Percentiles rank a stretch among this genome's conserved stretches.
Evolutionary conservation across 139 green algal genomes (phyloP).

Genomic region (Prasinococcaceae sp.): DNA sequence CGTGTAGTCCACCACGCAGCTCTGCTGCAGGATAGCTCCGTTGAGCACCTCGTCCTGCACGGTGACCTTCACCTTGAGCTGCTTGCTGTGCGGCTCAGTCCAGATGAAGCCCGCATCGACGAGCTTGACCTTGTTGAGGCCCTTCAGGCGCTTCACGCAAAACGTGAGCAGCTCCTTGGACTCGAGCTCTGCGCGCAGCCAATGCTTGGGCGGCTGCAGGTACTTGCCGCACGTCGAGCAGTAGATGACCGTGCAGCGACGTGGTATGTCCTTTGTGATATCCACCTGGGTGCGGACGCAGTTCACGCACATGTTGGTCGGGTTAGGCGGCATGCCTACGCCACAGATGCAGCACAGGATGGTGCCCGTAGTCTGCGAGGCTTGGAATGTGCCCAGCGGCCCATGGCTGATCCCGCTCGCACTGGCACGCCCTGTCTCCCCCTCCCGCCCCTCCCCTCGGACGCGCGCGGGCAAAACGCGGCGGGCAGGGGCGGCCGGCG

Average conservation of each 20-base stretch:
- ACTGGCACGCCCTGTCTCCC: too few relatives aligned
- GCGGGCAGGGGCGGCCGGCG: too few relatives aligned
- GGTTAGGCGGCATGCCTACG: conserved; percentile 70
- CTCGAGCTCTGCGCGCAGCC: conserved; percentile 78
- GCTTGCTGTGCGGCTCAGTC: conserved; percentile 94
- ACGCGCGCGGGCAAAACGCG: too few relatives aligned
- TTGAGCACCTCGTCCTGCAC: conserved; percentile 89
- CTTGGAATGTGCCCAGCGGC: conserved; percentile 11
- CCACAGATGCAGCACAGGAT: conserved; percentile 88
- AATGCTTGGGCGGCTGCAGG: conserved; percentile 88
- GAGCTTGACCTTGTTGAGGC: conserved; percentile 76
- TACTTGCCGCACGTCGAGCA: conserved; percentile 87
- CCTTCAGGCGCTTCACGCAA: conserved; percentile 86
- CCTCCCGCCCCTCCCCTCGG: too few relatives aligned
- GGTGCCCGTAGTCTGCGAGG: conserved; percentile 9
- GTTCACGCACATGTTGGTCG: conserved; percentile 96
- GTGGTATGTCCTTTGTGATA: conserved; percentile 89
- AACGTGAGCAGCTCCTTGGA: conserved; percentile 92
- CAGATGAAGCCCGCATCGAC: conserved; percentile 97
- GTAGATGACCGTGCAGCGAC: conserved; percentile 71
- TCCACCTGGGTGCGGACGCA: conserved; percentile 90
- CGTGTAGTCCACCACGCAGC: conserved; percentile 87
- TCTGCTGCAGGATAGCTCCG: conserved; percentile 93
- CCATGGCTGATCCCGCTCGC: too few relatives aligned
- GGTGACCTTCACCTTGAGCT: conserved; percentile 90